Percentiles rank a stretch among this genome's conserved stretches.
phyloP scores from a whole-genome alignment of 1,284 basidiomycete species.

The Termitomyces sp. region DNA sequence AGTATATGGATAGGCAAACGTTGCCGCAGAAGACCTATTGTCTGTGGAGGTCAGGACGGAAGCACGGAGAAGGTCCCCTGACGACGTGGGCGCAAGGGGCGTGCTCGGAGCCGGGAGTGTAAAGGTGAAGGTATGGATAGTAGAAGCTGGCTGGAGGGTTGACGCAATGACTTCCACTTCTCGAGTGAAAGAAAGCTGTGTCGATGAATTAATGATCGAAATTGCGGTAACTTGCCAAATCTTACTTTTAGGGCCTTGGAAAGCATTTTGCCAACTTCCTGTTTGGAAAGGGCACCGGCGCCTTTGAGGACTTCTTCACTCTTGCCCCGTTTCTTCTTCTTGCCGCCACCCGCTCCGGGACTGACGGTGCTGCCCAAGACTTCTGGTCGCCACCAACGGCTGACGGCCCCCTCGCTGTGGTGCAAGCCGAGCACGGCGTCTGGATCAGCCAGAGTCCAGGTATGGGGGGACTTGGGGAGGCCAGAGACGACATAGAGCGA shows the following conservation, averaged over 20 bases:
- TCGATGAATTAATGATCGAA: neutral
- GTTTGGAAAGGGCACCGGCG: constrained; percentile 70
- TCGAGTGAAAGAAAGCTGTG: constrained; percentile 80
- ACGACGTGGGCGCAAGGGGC: constrained; percentile 61
- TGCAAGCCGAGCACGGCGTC: constrained; percentile 82
- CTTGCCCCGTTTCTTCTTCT: constrained; percentile 64
- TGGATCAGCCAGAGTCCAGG: constrained; percentile 92
- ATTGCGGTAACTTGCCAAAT: constrained; percentile 1
- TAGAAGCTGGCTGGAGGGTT: constrained; percentile 85
- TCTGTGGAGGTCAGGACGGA: constrained; percentile 61
- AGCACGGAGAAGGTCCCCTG: constrained; percentile 65
- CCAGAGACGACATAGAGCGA: constrained; percentile 83
- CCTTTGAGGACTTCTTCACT: constrained; percentile 61
- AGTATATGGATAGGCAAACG: constrained; percentile 63
- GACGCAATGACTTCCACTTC: constrained; percentile 95
- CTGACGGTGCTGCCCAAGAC: constrained; percentile 86
- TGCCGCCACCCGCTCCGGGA: constrained; percentile 65
- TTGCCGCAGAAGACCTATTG: constrained; percentile 56
- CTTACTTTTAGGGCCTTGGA: constrained; percentile 84
- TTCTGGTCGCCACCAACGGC: constrained; percentile 92
- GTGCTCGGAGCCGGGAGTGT: constrained; percentile 69
- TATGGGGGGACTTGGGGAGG: constrained; percentile 78
- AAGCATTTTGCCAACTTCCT: constrained; percentile 83
- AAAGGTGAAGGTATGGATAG: constrained; percentile 91
- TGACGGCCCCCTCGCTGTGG: constrained; percentile 84